These are phyloP conservation scores for Lachancea meyersii DNA, from an alignment of 805 yeast species.

Conservation along the genomic window DNA sequence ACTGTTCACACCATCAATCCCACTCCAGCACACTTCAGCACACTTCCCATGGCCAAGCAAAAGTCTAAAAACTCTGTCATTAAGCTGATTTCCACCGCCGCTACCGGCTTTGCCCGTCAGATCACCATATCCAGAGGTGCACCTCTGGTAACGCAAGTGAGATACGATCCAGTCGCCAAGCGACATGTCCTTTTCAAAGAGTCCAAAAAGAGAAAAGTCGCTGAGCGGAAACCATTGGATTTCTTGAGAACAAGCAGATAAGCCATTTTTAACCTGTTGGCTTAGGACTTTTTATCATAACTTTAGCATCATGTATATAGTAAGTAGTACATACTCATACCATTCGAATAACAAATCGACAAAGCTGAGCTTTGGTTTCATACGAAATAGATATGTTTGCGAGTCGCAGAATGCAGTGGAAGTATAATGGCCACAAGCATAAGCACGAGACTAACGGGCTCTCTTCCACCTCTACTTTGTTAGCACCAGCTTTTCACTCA, in stretches of 20 bases:
- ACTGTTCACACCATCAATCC: not conserved
- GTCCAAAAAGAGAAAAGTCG: slow-evolving; percentile 76
- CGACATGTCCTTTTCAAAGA: slow-evolving; percentile 90
- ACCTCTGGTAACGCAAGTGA: slow-evolving; percentile 68
- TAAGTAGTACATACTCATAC: not conserved
- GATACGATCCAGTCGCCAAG: slow-evolving; percentile 82
- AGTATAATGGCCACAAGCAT: too few species aligned
- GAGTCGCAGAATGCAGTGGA: too few species aligned
- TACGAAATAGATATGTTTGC: too few species aligned
- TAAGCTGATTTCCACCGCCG: slow-evolving; percentile 80
- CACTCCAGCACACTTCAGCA: not conserved
- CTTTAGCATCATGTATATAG: slow-evolving; percentile 1
- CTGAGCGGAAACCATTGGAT: slow-evolving; percentile 44
- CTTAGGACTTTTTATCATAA: not conserved
- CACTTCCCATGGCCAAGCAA: slow-evolving; percentile 38
- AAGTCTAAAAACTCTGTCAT: slow-evolving; percentile 77
- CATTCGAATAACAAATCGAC: not conserved
- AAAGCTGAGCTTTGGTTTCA: slow-evolving; percentile 2
- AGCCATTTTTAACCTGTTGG: not conserved
- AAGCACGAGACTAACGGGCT: too few species aligned
- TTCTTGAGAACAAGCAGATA: slow-evolving; percentile 36
- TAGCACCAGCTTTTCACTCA: too few species aligned
- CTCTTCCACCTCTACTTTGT: not conserved
- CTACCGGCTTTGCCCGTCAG: slow-evolving; percentile 82
- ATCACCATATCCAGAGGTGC: slow-evolving; percentile 77